These are phyloP conservation scores for Nicotiana noctiflora DNA, from an alignment of 257 asterid species.

Conservation along the genomic window DNA sequence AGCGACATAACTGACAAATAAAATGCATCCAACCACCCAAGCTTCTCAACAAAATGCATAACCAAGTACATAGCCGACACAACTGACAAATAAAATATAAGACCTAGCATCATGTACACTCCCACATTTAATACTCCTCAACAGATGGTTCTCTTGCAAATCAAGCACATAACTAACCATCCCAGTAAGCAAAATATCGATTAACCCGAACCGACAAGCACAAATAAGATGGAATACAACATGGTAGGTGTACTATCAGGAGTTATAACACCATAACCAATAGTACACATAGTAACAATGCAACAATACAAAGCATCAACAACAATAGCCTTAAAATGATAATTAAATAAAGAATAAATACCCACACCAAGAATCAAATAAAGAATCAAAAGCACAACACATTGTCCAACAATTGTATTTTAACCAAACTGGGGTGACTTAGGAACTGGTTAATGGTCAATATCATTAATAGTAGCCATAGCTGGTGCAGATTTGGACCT, in stretches of 20 bases:
- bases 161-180: constrained; percentile 93
- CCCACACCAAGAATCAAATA: constrained; percentile 73
- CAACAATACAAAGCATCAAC: constrained; percentile 94
- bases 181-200: constrained; percentile 77
- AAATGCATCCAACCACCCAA: constrained; percentile 71
- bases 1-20: constrained; percentile 94
- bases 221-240: constrained; percentile 72
- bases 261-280: constrained; percentile 94
- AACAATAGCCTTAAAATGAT: constrained; percentile 48
- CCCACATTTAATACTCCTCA: constrained; percentile 55
- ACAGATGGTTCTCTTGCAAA: constrained; percentile 77
- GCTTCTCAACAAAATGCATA: constrained; percentile 75
- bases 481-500: constrained; percentile 88
- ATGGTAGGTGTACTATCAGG: constrained; percentile 63
- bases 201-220: constrained; percentile 86
- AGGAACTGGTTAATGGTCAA: constrained; percentile 17
- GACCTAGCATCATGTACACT: constrained; percentile 52
- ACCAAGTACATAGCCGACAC: too few relatives aligned
- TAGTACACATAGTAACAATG: constrained; percentile 96
- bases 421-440: constrained; percentile 52
- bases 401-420: constrained; percentile 52
- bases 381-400: constrained; percentile 55
- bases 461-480: constrained; percentile 68
- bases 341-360: constrained; percentile 51
- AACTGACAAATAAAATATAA: too few relatives aligned